Conservation (phyloP, 108 stramenopile genomes). For the Fragilaria radians region DNA sequence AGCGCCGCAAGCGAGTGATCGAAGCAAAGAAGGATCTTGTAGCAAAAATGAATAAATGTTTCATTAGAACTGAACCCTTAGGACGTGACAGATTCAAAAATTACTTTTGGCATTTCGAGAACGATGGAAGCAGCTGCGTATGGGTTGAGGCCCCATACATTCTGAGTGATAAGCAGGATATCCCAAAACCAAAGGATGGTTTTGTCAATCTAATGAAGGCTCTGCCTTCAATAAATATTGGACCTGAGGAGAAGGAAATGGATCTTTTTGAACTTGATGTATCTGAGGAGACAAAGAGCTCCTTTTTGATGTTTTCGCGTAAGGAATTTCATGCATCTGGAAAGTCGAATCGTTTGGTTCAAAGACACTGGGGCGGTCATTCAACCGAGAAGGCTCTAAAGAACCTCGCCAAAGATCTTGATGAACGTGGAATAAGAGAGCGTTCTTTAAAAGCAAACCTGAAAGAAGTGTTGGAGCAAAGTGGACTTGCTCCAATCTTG, state of each 20-base stretch:
- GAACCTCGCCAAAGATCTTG: slow-evolving; percentile 60
- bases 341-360: slow-evolving; percentile 34
- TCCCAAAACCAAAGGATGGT: slow-evolving; percentile 13
- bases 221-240: slow-evolving; percentile 28
- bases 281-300: slow-evolving; percentile 16
- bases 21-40: slow-evolving; percentile 82
- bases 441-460: slow-evolving; percentile 54
- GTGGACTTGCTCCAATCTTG: slow-evolving; percentile 18
- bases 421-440: slow-evolving; percentile 56
- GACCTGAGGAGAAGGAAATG: slow-evolving; percentile 52
- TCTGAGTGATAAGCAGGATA: slow-evolving; percentile 6
- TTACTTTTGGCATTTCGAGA: slow-evolving; percentile 69
- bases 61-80: slow-evolving; percentile 68
- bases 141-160: slow-evolving; percentile 65
- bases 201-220: slow-evolving; percentile 30
- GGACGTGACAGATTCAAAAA: slow-evolving; percentile 66
- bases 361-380: slow-evolving; percentile 69
- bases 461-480: slow-evolving; percentile 67
- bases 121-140: slow-evolving; percentile 60
- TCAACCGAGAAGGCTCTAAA: slow-evolving; percentile 64
- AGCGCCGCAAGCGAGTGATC: slow-evolving; percentile 66
- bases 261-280: slow-evolving; percentile 47
- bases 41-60: slow-evolving; percentile 77
- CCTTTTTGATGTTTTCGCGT: slow-evolving; percentile 48
- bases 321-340: slow-evolving; percentile 74